These are phyloP conservation scores for Hordeum vulgare DNA, from an alignment of 176 grass and related monocot genomes.

Conservation along the genomic window MorexV3_pseudomolecules_assembly NC_058518.1:162953621-162954120, in stretches of 20 bases:
- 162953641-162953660: conserved; percentile 71
- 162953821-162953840: conserved; percentile 94
- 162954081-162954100: conserved; percentile 36
- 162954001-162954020: conserved; percentile 68
- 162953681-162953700: conserved; percentile 79
- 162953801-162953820: conserved; percentile 95
- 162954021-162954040: conserved; percentile 65
- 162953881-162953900: conserved; percentile 82
- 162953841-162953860: conserved; percentile 90
- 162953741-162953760: conserved; percentile 26
- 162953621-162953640: conserved; percentile 72
- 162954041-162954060: conserved; percentile 98
- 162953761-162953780: conserved; percentile 46
- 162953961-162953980: conserved; percentile 30
- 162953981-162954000: conserved; percentile 48
- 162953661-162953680: conserved; percentile 75
- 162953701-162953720: conserved; percentile 66
- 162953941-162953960: conserved; percentile 6
- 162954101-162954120: background rate
- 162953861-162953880: conserved; percentile 97
- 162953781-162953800: conserved; percentile 79
- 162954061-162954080: conserved; percentile 99
- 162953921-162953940: conserved; percentile 46
- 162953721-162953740: conserved; percentile 73
- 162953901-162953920: conserved; percentile 86